Conservation (phyloP, 345 rosid genomes). For the Lagerstroemia speciosa region DNA sequence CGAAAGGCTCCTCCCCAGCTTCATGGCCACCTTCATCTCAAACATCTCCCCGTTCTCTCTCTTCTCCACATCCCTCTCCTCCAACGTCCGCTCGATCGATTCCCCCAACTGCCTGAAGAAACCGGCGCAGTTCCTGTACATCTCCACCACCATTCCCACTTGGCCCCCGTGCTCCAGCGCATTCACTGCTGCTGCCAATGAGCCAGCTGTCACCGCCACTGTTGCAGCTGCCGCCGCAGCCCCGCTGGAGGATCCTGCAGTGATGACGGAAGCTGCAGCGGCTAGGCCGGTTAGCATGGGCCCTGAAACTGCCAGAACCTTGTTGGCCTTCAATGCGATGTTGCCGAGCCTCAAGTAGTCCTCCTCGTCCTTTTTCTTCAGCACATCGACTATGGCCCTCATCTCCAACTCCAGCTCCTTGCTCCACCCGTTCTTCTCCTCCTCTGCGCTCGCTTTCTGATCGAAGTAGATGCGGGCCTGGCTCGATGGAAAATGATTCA, state of each 20-base stretch:
- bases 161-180: slow-evolving; percentile 35
- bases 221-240: slow-evolving; percentile 10
- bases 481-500: background rate
- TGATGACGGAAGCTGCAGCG: slow-evolving; percentile 22
- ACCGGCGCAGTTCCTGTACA: slow-evolving; percentile 38
- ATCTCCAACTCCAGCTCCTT: slow-evolving; percentile 28
- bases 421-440: slow-evolving; percentile 20
- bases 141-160: slow-evolving; percentile 48
- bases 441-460: background rate
- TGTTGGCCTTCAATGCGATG: slow-evolving; percentile 33
- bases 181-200: slow-evolving; percentile 19
- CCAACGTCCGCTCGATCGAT: slow-evolving; percentile 16
- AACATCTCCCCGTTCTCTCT: slow-evolving; percentile 31
- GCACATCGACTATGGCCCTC: slow-evolving; percentile 25
- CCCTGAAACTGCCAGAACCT: slow-evolving; percentile 34
- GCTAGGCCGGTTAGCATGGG: slow-evolving; percentile 34
- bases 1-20: slow-evolving; percentile 40
- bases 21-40: slow-evolving; percentile 30
- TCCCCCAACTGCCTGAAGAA: slow-evolving; percentile 24
- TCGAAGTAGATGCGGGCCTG: background rate
- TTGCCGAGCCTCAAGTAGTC: slow-evolving; percentile 35
- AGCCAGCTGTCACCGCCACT: slow-evolving; percentile 24
- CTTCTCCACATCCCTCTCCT: slow-evolving; percentile 13
- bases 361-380: slow-evolving; percentile 27
- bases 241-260: slow-evolving; percentile 5